These are phyloP conservation scores for Trichoderma pleuroti DNA, from an alignment of 2,329 filamentous ascomycete species.

Conservation along the genomic window DNA sequence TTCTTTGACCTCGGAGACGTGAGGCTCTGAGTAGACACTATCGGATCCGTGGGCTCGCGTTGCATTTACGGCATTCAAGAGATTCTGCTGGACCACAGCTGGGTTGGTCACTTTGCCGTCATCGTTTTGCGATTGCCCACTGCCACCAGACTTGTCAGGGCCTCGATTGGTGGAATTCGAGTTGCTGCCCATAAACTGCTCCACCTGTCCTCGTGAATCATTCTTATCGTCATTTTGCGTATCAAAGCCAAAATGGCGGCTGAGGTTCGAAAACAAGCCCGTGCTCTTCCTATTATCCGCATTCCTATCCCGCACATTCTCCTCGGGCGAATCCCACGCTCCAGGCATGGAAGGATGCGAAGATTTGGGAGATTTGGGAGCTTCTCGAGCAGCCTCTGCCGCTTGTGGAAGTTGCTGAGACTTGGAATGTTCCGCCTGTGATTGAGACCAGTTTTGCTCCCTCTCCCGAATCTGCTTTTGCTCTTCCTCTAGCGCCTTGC, in stretches of 20 bases:
- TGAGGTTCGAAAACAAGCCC: constrained; percentile 66
- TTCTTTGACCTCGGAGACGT: constrained; percentile 72
- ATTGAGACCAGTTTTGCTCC: constrained; percentile 43
- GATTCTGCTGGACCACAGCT: constrained; percentile 62
- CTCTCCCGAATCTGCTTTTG: constrained; percentile 61
- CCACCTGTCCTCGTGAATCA: constrained; percentile 39
- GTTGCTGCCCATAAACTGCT: constrained; percentile 41
- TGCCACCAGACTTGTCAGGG: constrained; percentile 18
- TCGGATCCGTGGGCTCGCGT: constrained; percentile 74
- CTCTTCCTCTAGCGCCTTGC: constrained; percentile 70
- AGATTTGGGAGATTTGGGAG: constrained; percentile 40
- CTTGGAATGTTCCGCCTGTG: constrained; percentile 26
- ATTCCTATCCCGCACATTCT: constrained; percentile 32
- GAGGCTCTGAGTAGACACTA: constrained; percentile 67
- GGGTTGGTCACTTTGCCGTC: constrained; percentile 58
- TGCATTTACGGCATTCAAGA: constrained; percentile 74
- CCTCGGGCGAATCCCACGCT: constrained; percentile 66
- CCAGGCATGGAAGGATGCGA: constrained; percentile 63
- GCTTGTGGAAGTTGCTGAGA: constrained; percentile 28
- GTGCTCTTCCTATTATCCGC: constrained; percentile 43
- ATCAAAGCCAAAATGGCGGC: constrained; percentile 66
- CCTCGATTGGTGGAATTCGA: constrained; percentile 9
- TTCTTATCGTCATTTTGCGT: constrained; percentile 36
- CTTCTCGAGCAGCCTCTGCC: constrained; percentile 38
- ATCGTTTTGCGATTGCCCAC: constrained; percentile 31